Conservation (phyloP, 2,329 filamentous ascomycete genomes). For the Teratosphaeria destructans region DNA sequence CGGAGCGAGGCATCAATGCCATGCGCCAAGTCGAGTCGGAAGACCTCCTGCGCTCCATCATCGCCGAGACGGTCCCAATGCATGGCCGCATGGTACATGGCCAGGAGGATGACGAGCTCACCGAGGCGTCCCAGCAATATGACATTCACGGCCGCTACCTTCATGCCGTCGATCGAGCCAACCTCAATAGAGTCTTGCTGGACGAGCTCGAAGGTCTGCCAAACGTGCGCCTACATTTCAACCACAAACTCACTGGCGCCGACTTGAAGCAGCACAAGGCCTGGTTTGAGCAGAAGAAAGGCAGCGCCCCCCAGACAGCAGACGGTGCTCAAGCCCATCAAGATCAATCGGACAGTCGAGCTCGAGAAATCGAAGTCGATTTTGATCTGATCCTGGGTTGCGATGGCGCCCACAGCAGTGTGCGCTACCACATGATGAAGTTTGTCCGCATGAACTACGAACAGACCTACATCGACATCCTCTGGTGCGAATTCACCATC, state of each 20-base stretch:
- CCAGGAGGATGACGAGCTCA: conserved; percentile 44
- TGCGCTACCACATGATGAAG: conserved; percentile 93
- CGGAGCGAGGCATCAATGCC: conserved; percentile 85
- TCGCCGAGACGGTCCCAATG: conserved; percentile 81
- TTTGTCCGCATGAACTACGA: conserved; percentile 80
- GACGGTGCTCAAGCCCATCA: conserved; percentile 24
- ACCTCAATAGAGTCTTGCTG: conserved; percentile 72
- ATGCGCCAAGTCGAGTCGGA: conserved; percentile 60
- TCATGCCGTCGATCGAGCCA: conserved; percentile 73
- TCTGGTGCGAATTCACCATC: conserved; percentile 96
- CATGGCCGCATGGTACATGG: conserved; percentile 93
- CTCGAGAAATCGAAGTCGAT: conserved; percentile 62
- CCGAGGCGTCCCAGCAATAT: conserved; percentile 75
- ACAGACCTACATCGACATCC: conserved; percentile 88
- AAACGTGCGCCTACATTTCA: conserved; percentile 88
- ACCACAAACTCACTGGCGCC: conserved; percentile 83
- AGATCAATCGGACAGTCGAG: conserved; percentile 26
- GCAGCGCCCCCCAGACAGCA: conserved; percentile 8
- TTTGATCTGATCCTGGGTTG: conserved; percentile 93
- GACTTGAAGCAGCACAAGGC: conserved; percentile 51
- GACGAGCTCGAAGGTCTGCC: conserved; percentile 73
- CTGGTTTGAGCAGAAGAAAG: conserved; percentile 8
- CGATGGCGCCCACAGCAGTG: conserved; percentile 87
- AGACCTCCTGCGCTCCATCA: conserved; percentile 60
- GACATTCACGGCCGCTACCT: conserved; percentile 78